A percentile compares a stretch with the other conserved stretches of the same genome.
phyloP scores from a whole-genome alignment of 2,329 filamentous ascomycete species.

The Pseudocercospora fuligena region DNA sequence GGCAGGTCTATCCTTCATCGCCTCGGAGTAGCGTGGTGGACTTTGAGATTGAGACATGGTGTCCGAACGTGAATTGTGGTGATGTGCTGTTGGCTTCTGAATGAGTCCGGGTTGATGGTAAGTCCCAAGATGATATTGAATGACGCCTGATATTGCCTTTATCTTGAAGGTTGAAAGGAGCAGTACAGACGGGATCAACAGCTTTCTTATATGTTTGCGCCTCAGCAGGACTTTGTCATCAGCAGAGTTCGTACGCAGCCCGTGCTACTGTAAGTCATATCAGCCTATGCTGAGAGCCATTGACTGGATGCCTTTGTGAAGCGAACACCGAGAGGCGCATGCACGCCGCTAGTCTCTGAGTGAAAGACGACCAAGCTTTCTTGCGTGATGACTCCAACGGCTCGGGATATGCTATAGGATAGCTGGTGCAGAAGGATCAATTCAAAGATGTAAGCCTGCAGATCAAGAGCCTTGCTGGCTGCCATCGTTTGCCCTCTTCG shows the following conservation, averaged over 20 bases:
- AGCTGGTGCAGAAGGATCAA: no score
- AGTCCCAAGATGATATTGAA: background rate
- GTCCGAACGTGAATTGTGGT: background rate
- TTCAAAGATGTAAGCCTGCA: no score
- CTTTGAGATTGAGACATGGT: background rate
- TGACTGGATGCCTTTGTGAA: background rate
- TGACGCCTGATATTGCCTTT: background rate
- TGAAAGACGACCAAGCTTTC: no score
- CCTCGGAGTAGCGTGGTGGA: slow-evolving; percentile 14
- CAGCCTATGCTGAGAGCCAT: background rate
- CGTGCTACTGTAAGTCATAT: background rate
- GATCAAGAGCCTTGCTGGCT: no score
- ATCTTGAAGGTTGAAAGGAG: background rate
- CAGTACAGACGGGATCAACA: background rate
- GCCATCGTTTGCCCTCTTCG: no score
- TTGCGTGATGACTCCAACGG: no score
- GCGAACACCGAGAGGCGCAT: slow-evolving; percentile 10
- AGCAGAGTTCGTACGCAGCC: background rate
- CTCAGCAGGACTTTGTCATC: background rate
- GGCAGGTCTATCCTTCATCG: slow-evolving; percentile 10
- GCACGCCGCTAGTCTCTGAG: background rate
- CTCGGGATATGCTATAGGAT: no score
- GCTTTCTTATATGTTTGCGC: background rate
- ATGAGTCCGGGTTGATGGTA: no score
- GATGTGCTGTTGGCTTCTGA: no score